Evolutionary conservation across 768 basidiomycete species (phyloP).

Genomic region (Psilocybe subaeruginosa): DNA sequence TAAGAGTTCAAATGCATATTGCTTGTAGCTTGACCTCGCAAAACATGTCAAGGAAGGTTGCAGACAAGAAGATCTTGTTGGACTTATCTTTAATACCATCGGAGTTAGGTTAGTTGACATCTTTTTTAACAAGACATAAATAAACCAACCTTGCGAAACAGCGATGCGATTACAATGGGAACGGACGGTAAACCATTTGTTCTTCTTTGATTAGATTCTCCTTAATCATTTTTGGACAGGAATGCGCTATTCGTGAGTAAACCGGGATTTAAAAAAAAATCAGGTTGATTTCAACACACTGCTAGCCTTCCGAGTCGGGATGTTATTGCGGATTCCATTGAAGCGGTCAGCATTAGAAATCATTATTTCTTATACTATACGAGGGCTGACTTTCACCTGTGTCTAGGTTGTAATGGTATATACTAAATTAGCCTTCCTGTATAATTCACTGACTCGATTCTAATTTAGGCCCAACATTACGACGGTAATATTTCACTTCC

Average conservation of each 20-base stretch:
- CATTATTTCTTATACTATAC: not conserved
- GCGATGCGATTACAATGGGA: constrained; percentile 90
- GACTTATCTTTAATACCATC: constrained; percentile 83
- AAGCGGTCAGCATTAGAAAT: constrained; percentile 55
- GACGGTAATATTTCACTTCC: constrained; percentile 88
- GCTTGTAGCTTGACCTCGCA: constrained; percentile 73
- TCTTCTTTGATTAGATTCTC: not conserved
- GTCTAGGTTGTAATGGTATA: constrained; percentile 59
- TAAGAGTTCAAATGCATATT: not conserved
- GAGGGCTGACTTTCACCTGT: constrained; percentile 3
- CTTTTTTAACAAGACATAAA: not conserved
- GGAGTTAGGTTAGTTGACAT: constrained; percentile 65
- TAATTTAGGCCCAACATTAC: constrained; percentile 76
- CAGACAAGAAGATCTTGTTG: constrained; percentile 77
- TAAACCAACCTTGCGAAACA: constrained; percentile 4
- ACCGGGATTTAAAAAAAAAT: not conserved
- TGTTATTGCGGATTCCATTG: constrained; percentile 88
- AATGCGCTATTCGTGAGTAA: constrained; percentile 82
- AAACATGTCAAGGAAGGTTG: constrained; percentile 84
- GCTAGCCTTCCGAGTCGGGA: constrained; percentile 82
- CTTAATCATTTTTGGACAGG: constrained; percentile 43
- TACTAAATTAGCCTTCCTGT: not conserved
- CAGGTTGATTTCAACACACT: not conserved
- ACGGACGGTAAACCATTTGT: constrained; percentile 65
- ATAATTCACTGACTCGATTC: not conserved